Evolutionary conservation across 768 basidiomycete genomes (phyloP).

Genomic region (Rhizopogon vesiculosus): DNA sequence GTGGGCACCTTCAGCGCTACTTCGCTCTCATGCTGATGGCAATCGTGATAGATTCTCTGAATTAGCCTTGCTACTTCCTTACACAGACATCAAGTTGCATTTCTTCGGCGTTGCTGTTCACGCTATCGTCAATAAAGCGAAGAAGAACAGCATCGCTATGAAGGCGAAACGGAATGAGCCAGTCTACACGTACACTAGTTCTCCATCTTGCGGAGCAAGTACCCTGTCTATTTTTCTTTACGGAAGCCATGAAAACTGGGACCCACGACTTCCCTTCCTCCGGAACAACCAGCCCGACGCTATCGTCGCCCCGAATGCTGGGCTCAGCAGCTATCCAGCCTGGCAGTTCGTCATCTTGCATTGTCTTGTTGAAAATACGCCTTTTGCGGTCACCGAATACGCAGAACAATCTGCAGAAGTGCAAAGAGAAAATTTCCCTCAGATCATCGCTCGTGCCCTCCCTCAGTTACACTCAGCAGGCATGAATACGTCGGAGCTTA

Average conservation of each 20-base stretch:
- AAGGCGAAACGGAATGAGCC: constrained; percentile 22
- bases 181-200: constrained; percentile 32
- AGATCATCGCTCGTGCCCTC: constrained; percentile 22
- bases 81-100: constrained; percentile 40
- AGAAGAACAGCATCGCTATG: constrained; percentile 26
- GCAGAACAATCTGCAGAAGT: constrained; percentile 32
- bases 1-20: constrained; percentile 9
- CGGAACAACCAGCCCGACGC: constrained; percentile 31
- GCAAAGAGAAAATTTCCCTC: constrained; percentile 23
- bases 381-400: constrained; percentile 32
- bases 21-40: background rate
- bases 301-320: constrained; percentile 38
- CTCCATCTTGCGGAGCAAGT: constrained; percentile 32
- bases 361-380: constrained; percentile 20
- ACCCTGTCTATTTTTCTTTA: constrained; percentile 33
- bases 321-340: constrained; percentile 28
- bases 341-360: constrained; percentile 34
- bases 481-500: constrained; percentile 15
- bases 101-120: constrained; percentile 33
- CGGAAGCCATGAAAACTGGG: constrained; percentile 21
- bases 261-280: constrained; percentile 16
- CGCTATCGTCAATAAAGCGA: constrained; percentile 27
- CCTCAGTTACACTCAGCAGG: constrained; percentile 14
- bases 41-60: constrained; percentile 36
- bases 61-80: constrained; percentile 38